Conservation (phyloP, 1,284 basidiomycete genomes). For the Cryptococcus wingfieldii region DNA sequence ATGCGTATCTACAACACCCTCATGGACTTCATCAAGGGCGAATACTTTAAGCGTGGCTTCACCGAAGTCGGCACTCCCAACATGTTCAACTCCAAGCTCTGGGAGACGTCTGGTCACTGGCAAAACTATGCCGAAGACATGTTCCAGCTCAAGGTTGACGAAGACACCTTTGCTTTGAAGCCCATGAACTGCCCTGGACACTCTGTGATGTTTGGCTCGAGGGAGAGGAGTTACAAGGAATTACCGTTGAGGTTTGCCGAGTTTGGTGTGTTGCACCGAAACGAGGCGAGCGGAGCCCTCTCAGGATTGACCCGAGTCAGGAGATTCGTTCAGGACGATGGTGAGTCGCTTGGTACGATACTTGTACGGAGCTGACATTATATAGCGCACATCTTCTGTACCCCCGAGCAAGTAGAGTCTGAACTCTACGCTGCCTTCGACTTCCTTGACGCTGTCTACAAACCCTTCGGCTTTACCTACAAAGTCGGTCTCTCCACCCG, state of each 20-base stretch:
- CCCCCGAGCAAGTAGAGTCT: conserved; percentile 82
- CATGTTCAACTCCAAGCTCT: conserved; percentile 94
- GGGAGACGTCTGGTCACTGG: conserved; percentile 99
- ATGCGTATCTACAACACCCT: conserved; percentile 96
- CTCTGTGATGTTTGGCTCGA: conserved; percentile 90
- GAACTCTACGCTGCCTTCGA: conserved; percentile 88
- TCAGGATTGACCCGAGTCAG: conserved; percentile 91
- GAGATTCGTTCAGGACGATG: conserved; percentile 96
- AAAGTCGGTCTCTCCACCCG: conserved; percentile 91
- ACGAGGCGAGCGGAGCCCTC: conserved; percentile 92
- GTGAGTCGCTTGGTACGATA: conserved; percentile 40
- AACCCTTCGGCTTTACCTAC: conserved; percentile 97
- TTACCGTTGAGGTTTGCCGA: conserved; percentile 96
- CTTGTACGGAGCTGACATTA: neutral
- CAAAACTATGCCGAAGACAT: conserved; percentile 97
- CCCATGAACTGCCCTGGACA: conserved; percentile 99
- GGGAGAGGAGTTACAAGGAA: conserved; percentile 92
- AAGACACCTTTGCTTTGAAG: conserved; percentile 90
- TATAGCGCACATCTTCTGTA: conserved; percentile 74
- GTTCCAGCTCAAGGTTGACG: conserved; percentile 91
- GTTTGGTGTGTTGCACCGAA: conserved; percentile 95
- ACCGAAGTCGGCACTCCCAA: conserved; percentile 87
- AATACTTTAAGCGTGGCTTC: conserved; percentile 54
- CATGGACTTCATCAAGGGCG: conserved; percentile 72
- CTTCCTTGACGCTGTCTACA: conserved; percentile 91